These are phyloP conservation scores for Moesziomyces globuligerus DNA, from an alignment of 1,284 basidiomycete genomes.

Conservation along the genomic window DNA sequence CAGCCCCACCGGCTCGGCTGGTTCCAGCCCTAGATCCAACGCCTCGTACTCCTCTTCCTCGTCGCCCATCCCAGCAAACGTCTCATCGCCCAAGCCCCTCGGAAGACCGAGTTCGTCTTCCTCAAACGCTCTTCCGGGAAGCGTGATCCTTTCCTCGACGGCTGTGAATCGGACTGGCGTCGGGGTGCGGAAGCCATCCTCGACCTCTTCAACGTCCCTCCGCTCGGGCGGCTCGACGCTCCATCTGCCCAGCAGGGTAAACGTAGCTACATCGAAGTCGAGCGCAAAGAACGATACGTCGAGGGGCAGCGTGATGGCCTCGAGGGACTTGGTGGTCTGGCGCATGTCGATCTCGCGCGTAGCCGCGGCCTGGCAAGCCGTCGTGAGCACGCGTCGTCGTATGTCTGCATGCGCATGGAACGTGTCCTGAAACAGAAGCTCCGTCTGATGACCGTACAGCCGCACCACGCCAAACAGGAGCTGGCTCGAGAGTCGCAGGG, in stretches of 20 bases:
- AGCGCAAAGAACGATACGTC: slow-evolving; percentile 38
- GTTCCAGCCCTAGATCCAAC: slow-evolving; percentile 37
- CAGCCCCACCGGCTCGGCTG: slow-evolving; percentile 5
- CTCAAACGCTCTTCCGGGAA: slow-evolving; percentile 23
- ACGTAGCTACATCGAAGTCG: slow-evolving; percentile 29
- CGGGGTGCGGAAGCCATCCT: slow-evolving; percentile 25
- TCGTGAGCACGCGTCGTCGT: slow-evolving; percentile 13
- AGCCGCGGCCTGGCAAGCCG: not conserved
- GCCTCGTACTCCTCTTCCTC: slow-evolving; percentile 24
- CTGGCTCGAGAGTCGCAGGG: slow-evolving; percentile 52
- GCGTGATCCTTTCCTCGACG: slow-evolving; percentile 36
- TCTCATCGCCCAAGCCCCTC: slow-evolving; percentile 24
- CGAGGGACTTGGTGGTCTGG: slow-evolving; percentile 4
- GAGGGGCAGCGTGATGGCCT: slow-evolving; percentile 37
- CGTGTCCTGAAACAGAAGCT: slow-evolving; percentile 39
- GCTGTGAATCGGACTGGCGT: slow-evolving; percentile 30
- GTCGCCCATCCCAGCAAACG: slow-evolving; percentile 2
- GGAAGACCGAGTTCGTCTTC: slow-evolving; percentile 39
- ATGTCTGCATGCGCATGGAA: slow-evolving; percentile 28
- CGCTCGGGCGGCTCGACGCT: slow-evolving; percentile 16
- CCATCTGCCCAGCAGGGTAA: slow-evolving; percentile 7
- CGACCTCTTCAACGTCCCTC: slow-evolving; percentile 1
- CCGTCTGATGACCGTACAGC: slow-evolving; percentile 46
- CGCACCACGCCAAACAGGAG: slow-evolving; percentile 55
- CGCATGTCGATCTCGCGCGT: slow-evolving; percentile 41